Base-by-base conservation (phyloP, 2,329 filamentous ascomycete species). In the Xylariaceae sp. region DNA sequence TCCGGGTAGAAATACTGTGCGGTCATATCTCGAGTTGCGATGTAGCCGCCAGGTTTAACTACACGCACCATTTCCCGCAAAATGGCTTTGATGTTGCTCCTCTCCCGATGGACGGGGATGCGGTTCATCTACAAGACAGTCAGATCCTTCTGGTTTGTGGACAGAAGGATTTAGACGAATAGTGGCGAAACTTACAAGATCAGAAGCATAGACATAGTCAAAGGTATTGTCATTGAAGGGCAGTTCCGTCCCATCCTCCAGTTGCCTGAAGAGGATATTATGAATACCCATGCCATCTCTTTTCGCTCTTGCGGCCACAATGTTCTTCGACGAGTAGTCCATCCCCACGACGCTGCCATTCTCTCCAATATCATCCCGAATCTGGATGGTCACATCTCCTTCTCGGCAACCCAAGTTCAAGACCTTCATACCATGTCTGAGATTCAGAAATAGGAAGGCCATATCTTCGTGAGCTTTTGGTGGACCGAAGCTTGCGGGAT, bases 31-130 rank as follows among this genome's bases (percentile, higher is more conserved):
- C 38, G 42, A 17, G 37, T 22, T 35, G 22, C 42, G 6, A 41
- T 16, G 7, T 25, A 4, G 25, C 43, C 39, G 32, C 23, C 10
- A 12, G 37, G 37, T 22, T 37, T 44, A 19, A 25, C 14, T 20
- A 48, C 45, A 23, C 45, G 37, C 11, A 35, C 14, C 45, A 48
- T 48, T 37, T 44, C 45, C 4, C 6, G 1, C 32, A 48, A 41
- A 6, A 40, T n/a, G n/a, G n/a, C n/a, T n/a, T n/a, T n/a, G n/a
- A n/a, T n/a, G n/a, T n/a, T n/a, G n/a, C n/a, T n/a, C n/a, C n/a
- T n/a, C n/a, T n/a, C n/a, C 5, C 23, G 1, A 6, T 17, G 36
- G 12, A 17, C 40, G 45, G 11, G 44, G 29, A 11, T n/a, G n/a
- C 22, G 29, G 16, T 40, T 43, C 44, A 32, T 47, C 14, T 23